phyloP scores from a whole-genome alignment of 169 alveolate species.

The Cryptosporidium viatorum region DNA sequence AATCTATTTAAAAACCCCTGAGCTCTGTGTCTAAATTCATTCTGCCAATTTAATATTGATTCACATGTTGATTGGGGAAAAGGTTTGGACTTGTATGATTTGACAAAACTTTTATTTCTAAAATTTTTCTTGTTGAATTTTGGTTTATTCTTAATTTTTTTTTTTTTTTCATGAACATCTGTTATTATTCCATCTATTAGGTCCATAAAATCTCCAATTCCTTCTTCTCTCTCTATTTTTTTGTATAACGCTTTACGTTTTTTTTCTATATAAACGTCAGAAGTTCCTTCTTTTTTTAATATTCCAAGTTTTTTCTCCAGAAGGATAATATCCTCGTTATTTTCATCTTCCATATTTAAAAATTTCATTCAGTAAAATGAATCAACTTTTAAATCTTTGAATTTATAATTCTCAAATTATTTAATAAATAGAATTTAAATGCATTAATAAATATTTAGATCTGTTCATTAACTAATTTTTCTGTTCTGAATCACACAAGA shows the following conservation, averaged over 20 bases:
- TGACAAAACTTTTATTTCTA: not conserved
- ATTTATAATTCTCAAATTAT: not conserved
- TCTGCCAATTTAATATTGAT: conserved; percentile 15
- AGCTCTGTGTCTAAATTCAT: not conserved
- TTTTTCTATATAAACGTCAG: not conserved
- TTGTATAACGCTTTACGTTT: conserved; percentile 20
- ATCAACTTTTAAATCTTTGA: not conserved
- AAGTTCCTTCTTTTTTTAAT: not conserved
- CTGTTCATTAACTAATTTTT: not conserved
- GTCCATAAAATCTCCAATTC: conserved; percentile 66
- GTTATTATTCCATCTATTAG: conserved; percentile 35
- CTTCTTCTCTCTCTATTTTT: conserved; percentile 46
- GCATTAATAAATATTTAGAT: not conserved
- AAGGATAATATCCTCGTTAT: conserved; percentile 8
- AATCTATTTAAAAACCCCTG: conserved; percentile 64
- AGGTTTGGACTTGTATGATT: not conserved
- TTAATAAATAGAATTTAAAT: not conserved
- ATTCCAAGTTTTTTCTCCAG: conserved; percentile 50
- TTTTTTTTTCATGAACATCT: not conserved
- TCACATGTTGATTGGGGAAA: not conserved
- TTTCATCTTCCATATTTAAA: not conserved
- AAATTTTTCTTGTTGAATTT: not conserved
- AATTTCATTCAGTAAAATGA: not conserved
- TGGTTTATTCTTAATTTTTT: not conserved
- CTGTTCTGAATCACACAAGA: not conserved